A percentile compares a stretch with the other conserved stretches of the same genome.
These are phyloP conservation scores for sunflower (Helianthus annuus) DNA, from an alignment of 129 eudicot genomes.

Conservation along the genomic window DNA sequence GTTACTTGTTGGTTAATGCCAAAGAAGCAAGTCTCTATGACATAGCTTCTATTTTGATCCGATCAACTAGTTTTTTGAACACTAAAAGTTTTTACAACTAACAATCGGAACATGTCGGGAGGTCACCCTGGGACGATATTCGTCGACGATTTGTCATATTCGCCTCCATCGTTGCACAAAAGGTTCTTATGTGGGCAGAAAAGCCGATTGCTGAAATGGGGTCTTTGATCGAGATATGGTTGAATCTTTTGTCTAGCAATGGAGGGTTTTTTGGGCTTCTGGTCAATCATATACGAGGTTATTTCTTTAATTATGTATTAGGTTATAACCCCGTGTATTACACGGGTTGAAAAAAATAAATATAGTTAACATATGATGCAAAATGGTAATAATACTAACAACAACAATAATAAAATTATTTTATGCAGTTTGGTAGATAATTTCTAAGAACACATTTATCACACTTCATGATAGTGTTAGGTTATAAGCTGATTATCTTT, in stretches of 20 bases:
- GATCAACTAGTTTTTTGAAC: constrained; percentile 30
- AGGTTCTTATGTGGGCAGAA: constrained; percentile 25
- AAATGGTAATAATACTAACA: too few relatives aligned
- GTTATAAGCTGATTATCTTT: too few relatives aligned
- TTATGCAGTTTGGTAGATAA: too few relatives aligned
- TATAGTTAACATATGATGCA: too few relatives aligned
- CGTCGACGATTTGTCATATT: constrained; percentile 55
- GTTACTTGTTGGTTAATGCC: constrained; percentile 53
- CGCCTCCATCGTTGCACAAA: constrained; percentile 54
- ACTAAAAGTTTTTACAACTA: constrained; percentile 34
- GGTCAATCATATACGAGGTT: constrained; percentile 46
- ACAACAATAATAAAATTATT: too few relatives aligned
- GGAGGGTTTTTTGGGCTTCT: constrained; percentile 52
- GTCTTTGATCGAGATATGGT: constrained; percentile 35
- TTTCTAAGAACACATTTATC: too few relatives aligned
- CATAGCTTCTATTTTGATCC: constrained; percentile 36
- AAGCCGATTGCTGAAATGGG: constrained; percentile 52
- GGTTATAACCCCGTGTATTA: too few relatives aligned
- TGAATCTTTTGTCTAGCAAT: constrained; percentile 55
- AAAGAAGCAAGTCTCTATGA: constrained; percentile 52
- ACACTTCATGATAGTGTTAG: too few relatives aligned
- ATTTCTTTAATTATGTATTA: not conserved
- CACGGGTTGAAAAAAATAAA: too few relatives aligned
- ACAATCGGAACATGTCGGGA: not conserved
- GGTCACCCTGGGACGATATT: constrained; percentile 16